A percentile compares a stretch with the other conserved stretches of the same genome.
Evolutionary conservation across 2,329 filamentous ascomycete genomes (phyloP).

Genomic region (Exophiala mesophila): DNA sequence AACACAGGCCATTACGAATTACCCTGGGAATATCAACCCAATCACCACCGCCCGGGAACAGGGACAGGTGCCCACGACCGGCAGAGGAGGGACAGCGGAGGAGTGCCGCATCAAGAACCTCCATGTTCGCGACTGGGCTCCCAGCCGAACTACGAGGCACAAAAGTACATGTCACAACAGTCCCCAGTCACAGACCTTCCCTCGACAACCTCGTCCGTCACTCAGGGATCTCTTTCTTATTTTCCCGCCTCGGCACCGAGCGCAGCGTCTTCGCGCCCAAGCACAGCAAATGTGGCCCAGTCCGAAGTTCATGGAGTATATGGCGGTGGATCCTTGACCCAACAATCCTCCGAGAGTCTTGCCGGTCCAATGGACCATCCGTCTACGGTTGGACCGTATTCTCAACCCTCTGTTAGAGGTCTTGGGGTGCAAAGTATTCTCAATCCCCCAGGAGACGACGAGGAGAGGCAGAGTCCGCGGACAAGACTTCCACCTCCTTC

Average conservation of each 20-base stretch:
- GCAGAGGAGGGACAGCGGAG: slow-evolving; percentile 22
- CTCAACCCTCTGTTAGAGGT: slow-evolving; percentile 27
- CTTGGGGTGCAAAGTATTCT: slow-evolving; percentile 44
- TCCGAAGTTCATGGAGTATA: slow-evolving; percentile 16
- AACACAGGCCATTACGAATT: slow-evolving; percentile 13
- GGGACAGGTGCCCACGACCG: slow-evolving; percentile 11
- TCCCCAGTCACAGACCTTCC: slow-evolving; percentile 14
- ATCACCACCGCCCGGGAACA: slow-evolving; percentile 8
- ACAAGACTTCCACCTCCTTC: slow-evolving; percentile 7
- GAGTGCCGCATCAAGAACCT: slow-evolving; percentile 21
- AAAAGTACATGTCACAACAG: slow-evolving; percentile 25
- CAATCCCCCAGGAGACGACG: slow-evolving; percentile 36
- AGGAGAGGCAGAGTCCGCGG: slow-evolving; percentile 6
- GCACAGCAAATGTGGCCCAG: slow-evolving; percentile 15
- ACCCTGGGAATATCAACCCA: slow-evolving; percentile 13
- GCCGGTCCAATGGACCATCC: slow-evolving; percentile 8
- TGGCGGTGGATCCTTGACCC: slow-evolving; percentile 7
- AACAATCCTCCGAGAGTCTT: slow-evolving; percentile 9
- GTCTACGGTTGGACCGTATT: slow-evolving; percentile 11
- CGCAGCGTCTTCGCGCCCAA: slow-evolving; percentile 16
- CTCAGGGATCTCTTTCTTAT: slow-evolving; percentile 7
- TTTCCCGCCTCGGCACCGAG: slow-evolving; percentile 4
- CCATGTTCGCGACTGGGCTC: slow-evolving; percentile 20
- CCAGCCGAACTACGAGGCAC: slow-evolving; percentile 23
- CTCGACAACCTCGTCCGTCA: slow-evolving; percentile 14